Base-by-base conservation (phyloP, 2,329 filamentous ascomycete genomes). In the Fusarium clavum region DNA sequence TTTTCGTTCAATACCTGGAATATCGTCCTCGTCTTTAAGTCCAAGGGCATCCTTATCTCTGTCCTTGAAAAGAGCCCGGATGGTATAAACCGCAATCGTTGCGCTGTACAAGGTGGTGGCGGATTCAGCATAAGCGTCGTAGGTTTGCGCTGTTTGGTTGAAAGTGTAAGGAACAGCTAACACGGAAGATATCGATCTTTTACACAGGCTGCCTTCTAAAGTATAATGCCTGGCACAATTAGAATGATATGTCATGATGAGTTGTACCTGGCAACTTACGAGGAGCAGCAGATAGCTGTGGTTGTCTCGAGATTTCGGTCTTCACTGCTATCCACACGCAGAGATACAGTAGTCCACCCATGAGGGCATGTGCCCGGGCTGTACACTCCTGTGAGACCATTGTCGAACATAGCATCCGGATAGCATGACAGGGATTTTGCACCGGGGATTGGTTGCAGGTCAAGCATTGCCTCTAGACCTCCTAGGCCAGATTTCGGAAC, bases 261-360 rank as follows among this genome's bases (percentile, higher is more conserved):
- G 12, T 14, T 27, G 29, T 38, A 47, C n/a, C 27, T 40, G 49
- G n/a, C 20, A 27, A 79, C 81, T 62, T 79, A 82, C 81, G 78
- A 81, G 57, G 81, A 82, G 54, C 81, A 82, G 64, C 81, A 82
- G 18, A 81, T 72, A 8, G 79, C 79, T 13, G 80, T 82, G 9
- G 79, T 82, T n/a, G 78, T 81, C 29, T 77, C 76, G 46, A 76
- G 71, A 13, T 70, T 66, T 53, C 65, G 61, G 30, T 63, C 61
- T 51, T 76, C 72, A 12, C 78, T 73, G 4, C 75, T 77, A 40
- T 77, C 76, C 25, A 78, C 74, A 3, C 66, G 70, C 10, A 80
- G 64, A 18, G 77, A 76, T 32, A 76, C 81, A 6, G 81, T 82
- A 9, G 79, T 81, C 81, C 81, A 82, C 27, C 81, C 79, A 60